Evolutionary conservation across 1,284 basidiomycete genomes (phyloP), one percentile per base, ranked within the genome.

Genomic region (Entoloma clypeatum): DNA sequence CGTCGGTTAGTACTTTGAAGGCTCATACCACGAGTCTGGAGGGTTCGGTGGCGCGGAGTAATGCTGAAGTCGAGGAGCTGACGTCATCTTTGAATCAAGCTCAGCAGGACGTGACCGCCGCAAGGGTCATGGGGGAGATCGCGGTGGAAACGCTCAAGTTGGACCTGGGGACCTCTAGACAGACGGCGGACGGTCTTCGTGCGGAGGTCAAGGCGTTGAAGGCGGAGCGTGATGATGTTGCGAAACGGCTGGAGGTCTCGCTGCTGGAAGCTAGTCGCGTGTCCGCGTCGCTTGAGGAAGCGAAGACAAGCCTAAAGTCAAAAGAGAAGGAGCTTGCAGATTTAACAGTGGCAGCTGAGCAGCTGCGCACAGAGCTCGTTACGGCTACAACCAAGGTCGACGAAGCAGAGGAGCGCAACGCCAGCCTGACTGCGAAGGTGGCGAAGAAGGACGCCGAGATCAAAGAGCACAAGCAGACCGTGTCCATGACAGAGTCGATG

Each of bases 401-500:
- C 10, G 36, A 28, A 7, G 29, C 43, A 30, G 34, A 47, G 31
- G 39, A 36, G 16, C 37, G 33, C 18, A 39, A 41, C 3, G 34
- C 42, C 26, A 21, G 5, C 1, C 25, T 47, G 35, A 36, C 47
- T 34, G 48, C 45, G 23, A 43, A 26, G 6, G 35, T 55, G 2
- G 37, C 38, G 9, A 39, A 34, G 11, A 56, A 47, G 33, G 43
- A 48, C 11, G 30, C 17, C 14, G 49, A 53, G 29, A 25, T 56
- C 33, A 36, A 39, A 4, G 24, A 41, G 7, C 27, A 44, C 29
- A 36, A 6, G 14, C 35, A 35, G 19, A 27, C 37, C 11, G 14
- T 55, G 29, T 43, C 43, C 1, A 22, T 25, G n/a, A 37, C 42
- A 3, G 42, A 48, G 18, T 34, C 47, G 16, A 36, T 30, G 10